A percentile compares a stretch with the other conserved stretches of the same genome.
Conservation (phyloP, 306 rosid genomes). For the Dicorynia guianensis region DNA sequence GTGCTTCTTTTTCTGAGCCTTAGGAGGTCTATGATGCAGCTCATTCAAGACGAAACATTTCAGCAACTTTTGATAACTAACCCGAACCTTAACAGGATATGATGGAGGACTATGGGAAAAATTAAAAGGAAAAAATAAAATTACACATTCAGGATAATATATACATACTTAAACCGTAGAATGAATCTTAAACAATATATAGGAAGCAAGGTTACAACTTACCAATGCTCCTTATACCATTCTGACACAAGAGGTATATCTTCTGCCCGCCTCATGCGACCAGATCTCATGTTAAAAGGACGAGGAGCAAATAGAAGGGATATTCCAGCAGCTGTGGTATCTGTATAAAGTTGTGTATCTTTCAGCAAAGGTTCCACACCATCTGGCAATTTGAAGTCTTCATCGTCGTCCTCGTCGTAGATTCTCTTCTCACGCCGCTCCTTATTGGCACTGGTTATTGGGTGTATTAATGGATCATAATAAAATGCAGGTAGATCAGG, state of each 20-base stretch:
- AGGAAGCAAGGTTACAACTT: slow-evolving; percentile 38
- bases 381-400: slow-evolving; percentile 79
- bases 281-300: slow-evolving; percentile 99
- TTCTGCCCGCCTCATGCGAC: slow-evolving; percentile 93
- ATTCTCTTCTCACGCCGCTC: slow-evolving; percentile 84
- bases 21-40: slow-evolving; percentile 98
- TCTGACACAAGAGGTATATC: slow-evolving; percentile 98
- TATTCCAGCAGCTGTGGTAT: slow-evolving; percentile 96
- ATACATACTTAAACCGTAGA: neutral
- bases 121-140: neutral
- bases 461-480: slow-evolving; percentile 97
- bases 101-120: slow-evolving; percentile 84
- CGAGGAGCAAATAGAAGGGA: slow-evolving; percentile 97
- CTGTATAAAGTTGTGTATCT: slow-evolving; percentile 91
- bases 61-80: slow-evolving; percentile 91
- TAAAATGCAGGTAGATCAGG: slow-evolving; percentile 99
- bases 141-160: neutral
- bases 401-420: slow-evolving; percentile 87
- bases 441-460: slow-evolving; percentile 92
- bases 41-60: slow-evolving; percentile 98
- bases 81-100: slow-evolving; percentile 97
- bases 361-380: slow-evolving; percentile 89
- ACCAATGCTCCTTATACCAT: slow-evolving; percentile 99
- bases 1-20: slow-evolving; percentile 98
- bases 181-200: neutral